Percentiles rank a stretch among this genome's conserved stretches.
Conservation (phyloP, 768 basidiomycete species). For the Leucosporidium creatinivorum region DNA sequence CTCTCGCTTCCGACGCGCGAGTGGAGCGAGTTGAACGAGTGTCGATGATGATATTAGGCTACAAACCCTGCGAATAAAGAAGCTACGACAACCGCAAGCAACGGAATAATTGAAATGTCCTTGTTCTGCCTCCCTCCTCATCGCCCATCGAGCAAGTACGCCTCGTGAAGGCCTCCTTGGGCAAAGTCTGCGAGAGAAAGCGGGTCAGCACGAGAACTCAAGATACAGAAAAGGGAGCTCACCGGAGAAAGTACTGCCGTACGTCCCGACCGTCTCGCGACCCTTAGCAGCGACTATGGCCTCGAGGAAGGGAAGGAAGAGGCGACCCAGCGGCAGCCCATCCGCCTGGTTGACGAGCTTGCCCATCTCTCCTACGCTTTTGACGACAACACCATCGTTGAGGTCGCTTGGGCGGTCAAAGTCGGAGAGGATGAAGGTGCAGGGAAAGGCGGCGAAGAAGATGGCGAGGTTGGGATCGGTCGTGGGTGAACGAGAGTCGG, state of each 20-base stretch:
- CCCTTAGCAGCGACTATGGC: slow-evolving; percentile 54
- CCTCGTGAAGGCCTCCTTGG: not conserved
- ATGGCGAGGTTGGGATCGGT: slow-evolving; percentile 46
- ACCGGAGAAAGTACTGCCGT: not conserved
- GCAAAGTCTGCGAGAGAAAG: not conserved
- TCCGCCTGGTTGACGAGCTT: slow-evolving; percentile 48
- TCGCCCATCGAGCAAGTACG: not conserved
- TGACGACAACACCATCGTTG: slow-evolving; percentile 20
- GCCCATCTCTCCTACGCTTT: slow-evolving; percentile 39
- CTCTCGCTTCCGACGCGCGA: no score
- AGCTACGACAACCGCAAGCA: not conserved
- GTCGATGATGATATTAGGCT: no score
- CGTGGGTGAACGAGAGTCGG: slow-evolving; percentile 49
- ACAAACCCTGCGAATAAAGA: not conserved
- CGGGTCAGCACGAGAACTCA: no score
- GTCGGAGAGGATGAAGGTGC: slow-evolving; percentile 54
- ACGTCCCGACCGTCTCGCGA: slow-evolving; percentile 21
- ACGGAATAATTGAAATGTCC: not conserved
- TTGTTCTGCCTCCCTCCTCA: not conserved
- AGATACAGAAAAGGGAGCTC: not conserved
- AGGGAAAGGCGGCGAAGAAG: slow-evolving; percentile 56
- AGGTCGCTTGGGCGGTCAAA: slow-evolving; percentile 40
- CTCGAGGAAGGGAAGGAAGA: slow-evolving; percentile 60
- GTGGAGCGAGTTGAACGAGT: no score
- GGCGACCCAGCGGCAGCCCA: slow-evolving; percentile 46